phyloP scores from a whole-genome alignment of 176 grass and related monocot genomes.

The Phyllostachys edulis region DNA sequence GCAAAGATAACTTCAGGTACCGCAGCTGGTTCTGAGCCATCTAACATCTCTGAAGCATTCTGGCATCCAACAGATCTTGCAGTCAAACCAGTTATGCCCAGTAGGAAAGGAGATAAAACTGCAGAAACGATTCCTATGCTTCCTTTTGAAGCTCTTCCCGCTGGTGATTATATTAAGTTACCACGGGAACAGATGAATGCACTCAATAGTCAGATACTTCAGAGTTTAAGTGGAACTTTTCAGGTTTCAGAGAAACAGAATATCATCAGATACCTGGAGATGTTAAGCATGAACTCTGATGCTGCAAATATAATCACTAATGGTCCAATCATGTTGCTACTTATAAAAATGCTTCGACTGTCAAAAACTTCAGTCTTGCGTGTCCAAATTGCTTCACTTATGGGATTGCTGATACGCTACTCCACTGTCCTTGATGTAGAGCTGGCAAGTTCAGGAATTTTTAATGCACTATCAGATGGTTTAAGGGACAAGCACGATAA shows the following conservation, averaged over 20 bases:
- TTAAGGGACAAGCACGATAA: slow-evolving; percentile 93
- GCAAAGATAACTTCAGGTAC: slow-evolving; percentile 52
- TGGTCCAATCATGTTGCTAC: slow-evolving; percentile 76
- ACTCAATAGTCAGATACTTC: slow-evolving; percentile 73
- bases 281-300: slow-evolving; percentile 83
- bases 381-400: slow-evolving; percentile 84
- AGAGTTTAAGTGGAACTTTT: slow-evolving; percentile 80
- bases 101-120: slow-evolving; percentile 79
- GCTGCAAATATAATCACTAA: slow-evolving; percentile 85
- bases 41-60: slow-evolving; percentile 65
- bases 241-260: slow-evolving; percentile 96
- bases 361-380: slow-evolving; percentile 74
- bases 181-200: slow-evolving; percentile 71
- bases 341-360: slow-evolving; percentile 89
- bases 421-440: slow-evolving; percentile 83
- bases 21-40: slow-evolving; percentile 57
- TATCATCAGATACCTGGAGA: slow-evolving; percentile 84
- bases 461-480: slow-evolving; percentile 87
- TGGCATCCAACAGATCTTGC: slow-evolving; percentile 92
- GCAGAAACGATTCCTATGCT: slow-evolving; percentile 46
- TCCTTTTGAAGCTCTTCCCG: slow-evolving; percentile 71
- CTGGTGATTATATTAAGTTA: slow-evolving; percentile 79
- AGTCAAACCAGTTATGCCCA: slow-evolving; percentile 97
- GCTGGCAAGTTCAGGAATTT: slow-evolving; percentile 83
- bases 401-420: slow-evolving; percentile 93